phyloP scores from a whole-genome alignment of 805 yeast species.

The Candida railenensis region DNA sequence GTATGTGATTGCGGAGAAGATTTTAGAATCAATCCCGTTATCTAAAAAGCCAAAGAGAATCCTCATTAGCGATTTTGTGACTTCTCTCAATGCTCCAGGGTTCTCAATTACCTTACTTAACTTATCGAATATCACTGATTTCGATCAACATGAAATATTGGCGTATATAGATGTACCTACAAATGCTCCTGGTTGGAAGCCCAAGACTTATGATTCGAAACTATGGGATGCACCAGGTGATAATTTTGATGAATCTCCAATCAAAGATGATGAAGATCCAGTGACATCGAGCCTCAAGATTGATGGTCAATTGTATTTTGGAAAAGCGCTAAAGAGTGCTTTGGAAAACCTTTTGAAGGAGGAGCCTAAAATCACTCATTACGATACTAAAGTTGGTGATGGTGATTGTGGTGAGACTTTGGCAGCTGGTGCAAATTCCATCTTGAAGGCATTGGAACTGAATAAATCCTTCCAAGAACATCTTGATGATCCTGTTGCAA shows the following conservation, averaged over 20 bases:
- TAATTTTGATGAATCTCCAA: conserved; percentile 31
- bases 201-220: conserved; percentile 29
- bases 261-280: conserved; percentile 19
- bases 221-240: conserved; percentile 30
- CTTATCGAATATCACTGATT: conserved; percentile 46
- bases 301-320: conserved; percentile 43
- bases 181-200: conserved; percentile 81
- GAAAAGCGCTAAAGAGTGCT: conserved; percentile 48
- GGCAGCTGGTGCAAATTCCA: conserved; percentile 76
- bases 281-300: conserved; percentile 28
- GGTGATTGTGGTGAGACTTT: conserved; percentile 97
- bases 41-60: conserved; percentile 66
- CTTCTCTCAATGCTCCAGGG: conserved; percentile 91
- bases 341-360: conserved; percentile 26
- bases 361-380: conserved; percentile 81
- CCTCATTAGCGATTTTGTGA: conserved; percentile 76
- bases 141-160: conserved; percentile 27
- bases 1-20: conserved; percentile 65
- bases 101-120: conserved; percentile 82
- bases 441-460: conserved; percentile 50
- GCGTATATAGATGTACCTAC: conserved; percentile 69
- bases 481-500: conserved; percentile 51
- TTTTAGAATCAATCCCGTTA: conserved; percentile 49
- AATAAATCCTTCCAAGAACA: conserved; percentile 22
- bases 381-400: conserved; percentile 90